These are phyloP conservation scores for Discostella stelligeroides DNA, from an alignment of 108 stramenopile species.

Conservation along the genomic window DNA sequence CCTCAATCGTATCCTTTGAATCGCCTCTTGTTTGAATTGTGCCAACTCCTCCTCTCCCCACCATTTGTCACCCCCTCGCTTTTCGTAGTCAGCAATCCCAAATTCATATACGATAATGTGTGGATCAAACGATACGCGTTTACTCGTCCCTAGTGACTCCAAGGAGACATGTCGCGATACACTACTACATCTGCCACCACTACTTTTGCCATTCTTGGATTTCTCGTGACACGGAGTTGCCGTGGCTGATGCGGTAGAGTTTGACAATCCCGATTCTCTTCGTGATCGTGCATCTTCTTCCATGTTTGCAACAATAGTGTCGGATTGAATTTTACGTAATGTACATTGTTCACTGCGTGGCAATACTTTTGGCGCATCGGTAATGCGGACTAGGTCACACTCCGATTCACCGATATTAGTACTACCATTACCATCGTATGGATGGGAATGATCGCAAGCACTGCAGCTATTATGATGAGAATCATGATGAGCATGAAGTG, in stretches of 20 bases:
- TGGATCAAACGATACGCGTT: conserved; percentile 43
- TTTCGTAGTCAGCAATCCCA: conserved; percentile 5
- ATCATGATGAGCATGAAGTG: conserved; percentile 9
- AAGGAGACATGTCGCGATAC: conserved; percentile 41
- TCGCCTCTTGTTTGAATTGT: conserved; percentile 65
- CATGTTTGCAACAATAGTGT: conserved; percentile 27
- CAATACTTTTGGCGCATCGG: conserved; percentile 20
- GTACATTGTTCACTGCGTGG: neutral
- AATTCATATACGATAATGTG: conserved; percentile 50
- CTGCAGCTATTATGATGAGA: neutral
- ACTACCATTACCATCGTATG: neutral
- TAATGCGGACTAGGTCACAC: conserved; percentile 14
- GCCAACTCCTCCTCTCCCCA: conserved; percentile 63
- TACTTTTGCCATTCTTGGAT: neutral
- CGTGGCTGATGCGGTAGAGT: too few relatives aligned
- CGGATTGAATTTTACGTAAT: conserved; percentile 33
- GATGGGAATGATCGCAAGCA: neutral
- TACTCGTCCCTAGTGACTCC: conserved; percentile 30
- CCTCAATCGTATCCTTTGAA: conserved; percentile 52
- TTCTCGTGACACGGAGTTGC: neutral
- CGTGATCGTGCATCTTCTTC: conserved; percentile 13
- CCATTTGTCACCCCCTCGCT: conserved; percentile 46
- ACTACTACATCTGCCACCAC: neutral
- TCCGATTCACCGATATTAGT: conserved; percentile 22
- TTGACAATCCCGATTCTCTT: too few relatives aligned